phyloP scores from a whole-genome alignment of 2,329 filamentous ascomycete genomes.

The Coniochaeta hoffmannii region DNA sequence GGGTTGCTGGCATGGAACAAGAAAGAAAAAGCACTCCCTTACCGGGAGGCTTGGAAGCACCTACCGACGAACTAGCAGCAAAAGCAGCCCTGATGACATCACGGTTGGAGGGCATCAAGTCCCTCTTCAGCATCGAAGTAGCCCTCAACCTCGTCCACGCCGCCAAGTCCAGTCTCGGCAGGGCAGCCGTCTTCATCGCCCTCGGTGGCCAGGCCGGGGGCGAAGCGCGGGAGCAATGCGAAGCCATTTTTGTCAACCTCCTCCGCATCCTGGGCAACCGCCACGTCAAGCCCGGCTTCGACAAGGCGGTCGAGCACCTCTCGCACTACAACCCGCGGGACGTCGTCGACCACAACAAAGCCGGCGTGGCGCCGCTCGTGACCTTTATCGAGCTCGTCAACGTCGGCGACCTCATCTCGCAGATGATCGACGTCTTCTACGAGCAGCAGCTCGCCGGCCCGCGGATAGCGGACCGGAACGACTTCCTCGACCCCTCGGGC shows the following conservation, averaged over 20 bases:
- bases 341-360: constrained; percentile 60
- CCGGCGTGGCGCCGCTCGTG: constrained; percentile 81
- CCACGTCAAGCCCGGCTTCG: constrained; percentile 89
- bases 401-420: constrained; percentile 92
- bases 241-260: constrained; percentile 77
- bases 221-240: constrained; percentile 82
- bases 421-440: constrained; percentile 99
- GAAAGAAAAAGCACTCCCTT: constrained; percentile 34
- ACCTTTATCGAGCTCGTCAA: constrained; percentile 97
- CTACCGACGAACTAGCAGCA: constrained; percentile 85
- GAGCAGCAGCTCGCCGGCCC: constrained; percentile 83
- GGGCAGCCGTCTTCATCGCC: constrained; percentile 73
- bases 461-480: constrained; percentile 81
- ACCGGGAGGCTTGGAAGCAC: constrained; percentile 47
- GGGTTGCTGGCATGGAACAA: constrained; percentile 19
- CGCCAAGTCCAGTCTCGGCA: constrained; percentile 81
- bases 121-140: constrained; percentile 92
- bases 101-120: constrained; percentile 87
- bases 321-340: constrained; percentile 87
- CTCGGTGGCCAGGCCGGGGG: constrained; percentile 74
- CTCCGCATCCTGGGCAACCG: constrained; percentile 76
- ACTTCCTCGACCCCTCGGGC: constrained; percentile 86
- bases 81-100: constrained; percentile 98
- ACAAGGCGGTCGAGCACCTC: constrained; percentile 85
- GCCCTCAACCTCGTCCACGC: constrained; percentile 82